Base-by-base conservation (phyloP, 768 basidiomycete genomes). In the Ramaria sp. region DNA sequence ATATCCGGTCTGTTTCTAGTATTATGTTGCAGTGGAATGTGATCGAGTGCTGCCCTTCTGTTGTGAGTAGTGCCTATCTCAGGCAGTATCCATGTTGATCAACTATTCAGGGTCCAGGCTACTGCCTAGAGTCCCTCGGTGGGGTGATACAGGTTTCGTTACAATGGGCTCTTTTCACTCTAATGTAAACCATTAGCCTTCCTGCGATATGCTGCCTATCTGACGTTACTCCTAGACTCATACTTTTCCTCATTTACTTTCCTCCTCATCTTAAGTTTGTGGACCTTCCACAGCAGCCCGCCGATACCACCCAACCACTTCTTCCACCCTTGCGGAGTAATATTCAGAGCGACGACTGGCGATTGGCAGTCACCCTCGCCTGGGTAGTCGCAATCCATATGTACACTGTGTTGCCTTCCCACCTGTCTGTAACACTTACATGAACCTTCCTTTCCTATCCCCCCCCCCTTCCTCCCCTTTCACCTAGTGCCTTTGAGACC, bases 201-300 rank as follows among this genome's bases (percentile, higher is more conserved):
- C 24, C 24, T 10, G 19, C 37, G 39, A 49, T 31, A 30, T 37
- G 24, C 27, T 1, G 13, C 20, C 22, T 54, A 52, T 22, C 38
- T 9, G 5, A 45, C 13, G 31, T 52, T 13, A 47, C 20, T 7
- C n/a, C 4, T 62, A 97, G 94, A 45, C 76, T 97, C 58, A 77
- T 94, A 0, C 80, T 99, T 1, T 98, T 89, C 72, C 84, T 99
- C 73, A 73, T 88, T 41, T 98, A 93, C 74, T 98, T 91, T 67
- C 96, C 96, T 0, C 71, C 77, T 6, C 81, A 88, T 63, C 81
- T 87, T 65, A 96, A 94, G 70, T 88, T 84, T 65, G 70, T 71
- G 48, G 69, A 74, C 22, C 47, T 57, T 57, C 55, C 55, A 47
- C 55, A 38, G 27, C 55, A 48, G 63, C 77, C 9, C 51, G 64